These are phyloP conservation scores for Chlorella sp. DNA, from an alignment of 139 green algal genomes.

Conservation along the genomic window DNA sequence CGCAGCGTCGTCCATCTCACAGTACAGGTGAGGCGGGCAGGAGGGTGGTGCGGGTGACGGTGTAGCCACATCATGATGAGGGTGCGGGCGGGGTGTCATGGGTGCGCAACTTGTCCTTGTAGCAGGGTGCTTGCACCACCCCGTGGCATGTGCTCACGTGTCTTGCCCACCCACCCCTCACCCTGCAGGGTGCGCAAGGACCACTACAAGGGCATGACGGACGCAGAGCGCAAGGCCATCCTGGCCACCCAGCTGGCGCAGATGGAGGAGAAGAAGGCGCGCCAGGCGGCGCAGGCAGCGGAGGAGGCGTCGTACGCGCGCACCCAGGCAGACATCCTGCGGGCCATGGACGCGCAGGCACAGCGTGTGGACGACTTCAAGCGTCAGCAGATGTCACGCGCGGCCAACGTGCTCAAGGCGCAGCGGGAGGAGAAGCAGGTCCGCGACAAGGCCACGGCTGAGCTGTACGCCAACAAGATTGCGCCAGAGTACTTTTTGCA, in stretches of 20 bases:
- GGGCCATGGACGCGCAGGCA: constrained; percentile 26
- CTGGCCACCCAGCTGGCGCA: constrained; percentile 43
- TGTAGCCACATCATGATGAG: not conserved
- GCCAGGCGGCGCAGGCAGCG: constrained; percentile 17
- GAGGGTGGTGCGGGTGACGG: not conserved
- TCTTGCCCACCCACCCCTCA: no score
- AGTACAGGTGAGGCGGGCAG: not conserved
- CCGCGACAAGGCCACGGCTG: constrained; percentile 30
- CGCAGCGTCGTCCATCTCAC: constrained; percentile 26
- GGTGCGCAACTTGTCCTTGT: no score
- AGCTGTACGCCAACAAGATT: constrained; percentile 42
- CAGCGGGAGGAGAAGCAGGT: constrained; percentile 47
- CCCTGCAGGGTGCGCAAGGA: constrained; percentile 36
- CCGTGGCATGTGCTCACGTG: no score
- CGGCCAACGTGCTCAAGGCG: constrained; percentile 22
- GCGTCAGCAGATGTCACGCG: constrained; percentile 21
- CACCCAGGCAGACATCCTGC: constrained; percentile 29
- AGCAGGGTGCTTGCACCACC: no score
- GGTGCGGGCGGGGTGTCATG: no score
- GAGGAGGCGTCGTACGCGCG: constrained; percentile 31
- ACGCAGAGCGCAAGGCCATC: constrained; percentile 38
- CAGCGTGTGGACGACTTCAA: constrained; percentile 33
- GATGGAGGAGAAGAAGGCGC: constrained; percentile 46
- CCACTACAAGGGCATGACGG: constrained; percentile 42
- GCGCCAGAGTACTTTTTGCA: constrained; percentile 50